phyloP scores from a whole-genome alignment of 495 filamentous ascomycete genomes.

The Aeminium ludgeri region DNA sequence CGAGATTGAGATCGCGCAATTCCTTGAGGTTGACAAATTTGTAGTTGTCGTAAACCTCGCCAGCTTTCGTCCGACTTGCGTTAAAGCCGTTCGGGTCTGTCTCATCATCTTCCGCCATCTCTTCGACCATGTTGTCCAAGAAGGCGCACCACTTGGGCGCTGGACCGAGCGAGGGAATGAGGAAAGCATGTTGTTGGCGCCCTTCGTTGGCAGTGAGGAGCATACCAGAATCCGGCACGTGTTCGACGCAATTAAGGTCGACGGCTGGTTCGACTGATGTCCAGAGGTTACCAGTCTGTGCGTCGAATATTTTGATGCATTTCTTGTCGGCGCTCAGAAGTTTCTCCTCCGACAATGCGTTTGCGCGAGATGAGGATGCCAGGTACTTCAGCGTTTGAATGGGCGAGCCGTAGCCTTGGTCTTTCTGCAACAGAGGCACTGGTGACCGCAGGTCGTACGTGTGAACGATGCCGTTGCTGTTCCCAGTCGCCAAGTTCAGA shows the following conservation, averaged over 20 bases:
- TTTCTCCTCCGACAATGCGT: conserved; percentile 49
- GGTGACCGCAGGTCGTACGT: conserved; percentile 88
- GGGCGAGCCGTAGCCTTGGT: conserved; percentile 91
- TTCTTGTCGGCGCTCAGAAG: conserved; percentile 82
- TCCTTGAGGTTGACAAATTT: conserved; percentile 86
- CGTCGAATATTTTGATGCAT: conserved; percentile 95
- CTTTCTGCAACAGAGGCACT: conserved; percentile 67
- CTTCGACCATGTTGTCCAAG: conserved; percentile 91
- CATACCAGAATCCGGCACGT: conserved; percentile 79
- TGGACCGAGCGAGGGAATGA: conserved; percentile 83
- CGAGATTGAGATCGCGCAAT: conserved; percentile 60
- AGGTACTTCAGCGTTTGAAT: conserved; percentile 83
- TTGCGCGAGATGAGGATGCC: conserved; percentile 31
- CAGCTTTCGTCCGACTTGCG: conserved; percentile 20
- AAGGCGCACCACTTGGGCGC: conserved; percentile 93
- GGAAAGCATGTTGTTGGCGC: conserved; percentile 79
- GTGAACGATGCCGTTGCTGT: conserved; percentile 71
- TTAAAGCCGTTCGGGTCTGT: conserved; percentile 50
- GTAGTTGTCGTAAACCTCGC: conserved; percentile 91
- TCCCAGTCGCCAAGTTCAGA: conserved; percentile 73
- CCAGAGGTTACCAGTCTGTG: conserved; percentile 66
- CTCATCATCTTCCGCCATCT: conserved; percentile 75
- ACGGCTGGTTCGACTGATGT: conserved; percentile 89
- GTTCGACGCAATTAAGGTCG: conserved; percentile 81
- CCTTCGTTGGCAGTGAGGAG: conserved; percentile 92